Conservation (phyloP, 1,284 basidiomycete genomes). For the Agroathelia rolfsii region DNA sequence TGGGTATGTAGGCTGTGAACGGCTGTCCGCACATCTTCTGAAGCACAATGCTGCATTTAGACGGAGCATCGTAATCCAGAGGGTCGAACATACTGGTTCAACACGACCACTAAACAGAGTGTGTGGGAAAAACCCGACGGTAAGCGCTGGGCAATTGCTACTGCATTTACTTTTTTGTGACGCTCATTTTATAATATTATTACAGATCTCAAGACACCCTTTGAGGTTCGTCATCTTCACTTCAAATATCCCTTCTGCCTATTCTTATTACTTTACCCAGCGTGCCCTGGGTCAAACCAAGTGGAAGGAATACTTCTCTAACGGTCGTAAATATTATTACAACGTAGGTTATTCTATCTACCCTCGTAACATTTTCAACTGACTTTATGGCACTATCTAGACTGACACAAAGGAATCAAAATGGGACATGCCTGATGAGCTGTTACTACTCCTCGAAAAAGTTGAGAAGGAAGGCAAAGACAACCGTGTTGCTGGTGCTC, state of each 20-base stretch:
- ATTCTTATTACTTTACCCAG: constrained; percentile 27
- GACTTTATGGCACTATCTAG: constrained; percentile 25
- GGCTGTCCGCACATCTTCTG: no score
- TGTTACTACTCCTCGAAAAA: constrained; percentile 70
- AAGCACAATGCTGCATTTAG: no score
- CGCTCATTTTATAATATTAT: constrained; percentile 3
- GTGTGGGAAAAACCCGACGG: constrained; percentile 87
- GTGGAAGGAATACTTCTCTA: constrained; percentile 91
- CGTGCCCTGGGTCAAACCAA: constrained; percentile 76
- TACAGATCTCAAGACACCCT: constrained; percentile 71
- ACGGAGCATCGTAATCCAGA: constrained; percentile 77
- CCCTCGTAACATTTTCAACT: constrained; percentile 1
- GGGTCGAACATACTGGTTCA: constrained; percentile 83
- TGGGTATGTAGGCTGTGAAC: no score
- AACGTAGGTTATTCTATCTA: constrained; percentile 42
- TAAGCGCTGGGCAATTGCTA: constrained; percentile 22
- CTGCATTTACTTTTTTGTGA: constrained; percentile 7
- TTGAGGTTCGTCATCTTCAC: constrained; percentile 52
- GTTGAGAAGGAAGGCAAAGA: constrained; percentile 62
- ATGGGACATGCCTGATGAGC: constrained; percentile 91
- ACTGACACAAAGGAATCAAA: constrained; percentile 82
- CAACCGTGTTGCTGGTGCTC: not conserved
- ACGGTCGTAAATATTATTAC: constrained; percentile 88
- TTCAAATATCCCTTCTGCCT: constrained; percentile 5
- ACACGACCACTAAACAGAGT: constrained; percentile 65